Conservation (phyloP, 2,329 filamentous ascomycete genomes). For the Fusarium temperatum region DNA sequence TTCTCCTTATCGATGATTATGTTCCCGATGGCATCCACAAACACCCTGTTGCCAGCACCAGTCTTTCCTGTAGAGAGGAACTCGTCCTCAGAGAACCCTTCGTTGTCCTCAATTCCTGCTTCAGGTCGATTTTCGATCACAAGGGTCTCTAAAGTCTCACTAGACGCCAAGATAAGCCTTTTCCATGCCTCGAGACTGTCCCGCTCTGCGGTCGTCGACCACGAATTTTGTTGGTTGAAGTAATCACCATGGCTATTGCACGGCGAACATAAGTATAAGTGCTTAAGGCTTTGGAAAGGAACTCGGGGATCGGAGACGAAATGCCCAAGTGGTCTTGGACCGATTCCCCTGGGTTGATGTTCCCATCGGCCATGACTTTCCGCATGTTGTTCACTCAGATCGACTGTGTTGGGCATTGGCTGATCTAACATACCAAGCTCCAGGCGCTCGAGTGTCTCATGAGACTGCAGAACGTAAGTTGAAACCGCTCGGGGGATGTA, state of each 20-base stretch:
- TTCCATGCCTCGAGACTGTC: not conserved
- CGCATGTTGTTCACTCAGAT: not conserved
- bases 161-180: not conserved
- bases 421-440: slow-evolving; percentile 27
- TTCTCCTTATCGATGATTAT: not conserved
- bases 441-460: not conserved
- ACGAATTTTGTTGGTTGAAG: slow-evolving; percentile 7
- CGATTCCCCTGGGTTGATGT: not conserved
- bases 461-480: slow-evolving; percentile 10
- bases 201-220: slow-evolving; percentile 7
- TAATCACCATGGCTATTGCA: not conserved
- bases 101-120: slow-evolving; percentile 6
- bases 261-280: slow-evolving; percentile 10
- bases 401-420: not conserved
- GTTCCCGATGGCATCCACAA: not conserved
- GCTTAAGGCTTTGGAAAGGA: not conserved
- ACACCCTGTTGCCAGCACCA: not conserved
- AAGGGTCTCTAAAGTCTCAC: slow-evolving; percentile 9
- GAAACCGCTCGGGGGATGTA: slow-evolving; percentile 11
- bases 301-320: not conserved
- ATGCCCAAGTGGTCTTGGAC: slow-evolving; percentile 9
- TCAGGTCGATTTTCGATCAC: slow-evolving; percentile 23
- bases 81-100: slow-evolving; percentile 11
- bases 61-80: not conserved
- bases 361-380: not conserved